Evolutionary conservation across 352 stramenopile genomes (phyloP).

Genomic region (Phytophthora pistaciae): DNA sequence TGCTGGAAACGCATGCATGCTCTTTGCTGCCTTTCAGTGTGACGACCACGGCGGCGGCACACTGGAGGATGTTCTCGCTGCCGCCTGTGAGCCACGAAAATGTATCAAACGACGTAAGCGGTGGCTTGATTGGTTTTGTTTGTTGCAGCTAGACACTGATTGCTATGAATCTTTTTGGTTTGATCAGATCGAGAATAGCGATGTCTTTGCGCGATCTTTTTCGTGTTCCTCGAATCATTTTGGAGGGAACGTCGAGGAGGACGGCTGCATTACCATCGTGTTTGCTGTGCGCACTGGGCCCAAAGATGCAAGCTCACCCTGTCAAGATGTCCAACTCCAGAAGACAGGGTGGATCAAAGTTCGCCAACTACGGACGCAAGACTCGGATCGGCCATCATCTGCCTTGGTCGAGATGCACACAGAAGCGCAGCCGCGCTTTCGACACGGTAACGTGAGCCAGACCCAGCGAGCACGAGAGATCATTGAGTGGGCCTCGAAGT

Average conservation of each 20-base stretch:
- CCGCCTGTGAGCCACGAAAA: slow-evolving; percentile 1
- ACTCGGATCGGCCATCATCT: slow-evolving; percentile 1
- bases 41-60: slow-evolving; percentile 19
- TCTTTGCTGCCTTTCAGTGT: slow-evolving; percentile 30
- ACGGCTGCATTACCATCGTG: slow-evolving; percentile 30
- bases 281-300: slow-evolving; percentile 17
- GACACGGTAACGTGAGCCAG: slow-evolving; percentile 7
- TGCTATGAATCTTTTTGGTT: background rate
- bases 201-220: slow-evolving; percentile 22
- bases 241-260: slow-evolving; percentile 9
- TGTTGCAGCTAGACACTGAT: background rate
- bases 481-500: slow-evolving; percentile 19
- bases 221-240: slow-evolving; percentile 21
- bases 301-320: background rate
- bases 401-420: slow-evolving; percentile 27
- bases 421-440: slow-evolving; percentile 23
- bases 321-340: slow-evolving; percentile 26
- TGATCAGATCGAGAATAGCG: slow-evolving; percentile 1
- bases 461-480: slow-evolving; percentile 14
- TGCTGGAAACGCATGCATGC: slow-evolving; percentile 24
- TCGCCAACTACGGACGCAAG: background rate
- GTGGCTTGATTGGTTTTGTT: background rate
- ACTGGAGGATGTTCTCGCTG: slow-evolving; percentile 33
- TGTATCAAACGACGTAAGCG: slow-evolving; percentile 10
- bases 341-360: slow-evolving; percentile 39